A percentile compares a stretch with the other conserved stretches of the same genome.
Conservation (phyloP, 352 stramenopile genomes). For the Pythium oligandrum region DNA sequence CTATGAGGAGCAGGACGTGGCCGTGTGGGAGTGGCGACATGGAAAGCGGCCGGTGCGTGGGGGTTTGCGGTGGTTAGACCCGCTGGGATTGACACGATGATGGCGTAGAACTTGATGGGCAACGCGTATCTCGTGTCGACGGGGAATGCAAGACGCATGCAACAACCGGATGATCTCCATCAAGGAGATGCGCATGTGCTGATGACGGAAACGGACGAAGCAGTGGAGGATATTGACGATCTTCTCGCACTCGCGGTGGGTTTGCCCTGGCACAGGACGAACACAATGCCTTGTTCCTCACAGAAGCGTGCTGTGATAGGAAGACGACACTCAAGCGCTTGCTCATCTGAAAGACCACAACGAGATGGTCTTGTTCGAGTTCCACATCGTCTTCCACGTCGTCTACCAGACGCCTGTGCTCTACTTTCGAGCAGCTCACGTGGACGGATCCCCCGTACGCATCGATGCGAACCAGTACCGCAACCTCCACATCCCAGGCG, state of each 20-base stretch:
- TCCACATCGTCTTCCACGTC: conserved; percentile 78
- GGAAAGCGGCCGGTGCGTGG: conserved; percentile 38
- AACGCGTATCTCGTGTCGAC: conserved; percentile 64
- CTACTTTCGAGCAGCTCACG: conserved; percentile 43
- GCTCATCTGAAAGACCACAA: not conserved
- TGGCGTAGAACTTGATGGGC: conserved; percentile 47
- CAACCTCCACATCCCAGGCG: conserved; percentile 31
- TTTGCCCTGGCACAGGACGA: too few relatives aligned
- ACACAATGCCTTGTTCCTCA: too few relatives aligned
- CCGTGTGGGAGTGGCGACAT: conserved; percentile 56
- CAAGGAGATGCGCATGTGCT: not conserved
- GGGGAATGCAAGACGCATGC: conserved; percentile 22
- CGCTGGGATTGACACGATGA: not conserved
- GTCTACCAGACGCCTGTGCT: conserved; percentile 74
- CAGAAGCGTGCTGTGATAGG: too few relatives aligned
- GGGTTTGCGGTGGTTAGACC: not conserved
- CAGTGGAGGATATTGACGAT: not conserved
- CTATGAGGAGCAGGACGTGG: not conserved
- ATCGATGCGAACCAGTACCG: not conserved
- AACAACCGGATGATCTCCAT: not conserved
- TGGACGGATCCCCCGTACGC: conserved; percentile 37
- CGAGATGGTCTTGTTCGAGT: conserved; percentile 50
- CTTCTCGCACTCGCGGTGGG: too few relatives aligned
- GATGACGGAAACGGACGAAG: not conserved
- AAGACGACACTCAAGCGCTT: too few relatives aligned